Evolutionary conservation across 192 early-diverging fungal genomes (phyloP).

Genomic region (Phlyctochytrium arcticum): DNA sequence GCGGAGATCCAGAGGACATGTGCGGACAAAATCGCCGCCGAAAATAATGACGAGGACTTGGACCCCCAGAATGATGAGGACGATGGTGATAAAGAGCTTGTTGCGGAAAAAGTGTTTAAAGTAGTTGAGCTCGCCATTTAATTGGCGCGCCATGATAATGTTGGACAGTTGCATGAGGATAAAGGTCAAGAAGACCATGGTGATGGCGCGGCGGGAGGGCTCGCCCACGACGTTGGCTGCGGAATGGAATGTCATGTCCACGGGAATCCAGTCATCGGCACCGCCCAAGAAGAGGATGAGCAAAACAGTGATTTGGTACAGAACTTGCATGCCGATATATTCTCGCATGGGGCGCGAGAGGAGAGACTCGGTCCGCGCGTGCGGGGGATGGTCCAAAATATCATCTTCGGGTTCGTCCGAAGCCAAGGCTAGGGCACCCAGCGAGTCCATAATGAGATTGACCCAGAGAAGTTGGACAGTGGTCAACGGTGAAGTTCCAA

Average conservation of each 20-base stretch:
- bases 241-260: slow-evolving; percentile 4
- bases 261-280: slow-evolving; percentile 29
- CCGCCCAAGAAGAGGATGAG: slow-evolving; percentile 39
- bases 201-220: slow-evolving; percentile 27
- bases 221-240: slow-evolving; percentile 6
- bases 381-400: slow-evolving; percentile 49
- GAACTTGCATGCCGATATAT: slow-evolving; percentile 45
- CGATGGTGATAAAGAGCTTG: slow-evolving; percentile 42
- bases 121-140: slow-evolving; percentile 54
- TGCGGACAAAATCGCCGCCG: slow-evolving; percentile 34
- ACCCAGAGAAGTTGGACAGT: slow-evolving; percentile 63
- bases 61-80: slow-evolving; percentile 38
- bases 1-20: slow-evolving; percentile 18
- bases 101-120: slow-evolving; percentile 47
- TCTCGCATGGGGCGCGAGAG: slow-evolving; percentile 43
- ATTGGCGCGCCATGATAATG: slow-evolving; percentile 46
- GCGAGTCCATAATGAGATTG: slow-evolving; percentile 61
- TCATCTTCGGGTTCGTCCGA: slow-evolving; percentile 56
- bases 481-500: slow-evolving; percentile 44
- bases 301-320: slow-evolving; percentile 46
- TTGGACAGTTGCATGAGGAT: slow-evolving; percentile 53
- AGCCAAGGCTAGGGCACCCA: slow-evolving; percentile 53
- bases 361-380: slow-evolving; percentile 40
- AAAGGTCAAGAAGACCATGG: slow-evolving; percentile 53
- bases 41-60: slow-evolving; percentile 45